Base-by-base conservation (phyloP, 768 basidiomycete species). In the Trametes elegans region DNA sequence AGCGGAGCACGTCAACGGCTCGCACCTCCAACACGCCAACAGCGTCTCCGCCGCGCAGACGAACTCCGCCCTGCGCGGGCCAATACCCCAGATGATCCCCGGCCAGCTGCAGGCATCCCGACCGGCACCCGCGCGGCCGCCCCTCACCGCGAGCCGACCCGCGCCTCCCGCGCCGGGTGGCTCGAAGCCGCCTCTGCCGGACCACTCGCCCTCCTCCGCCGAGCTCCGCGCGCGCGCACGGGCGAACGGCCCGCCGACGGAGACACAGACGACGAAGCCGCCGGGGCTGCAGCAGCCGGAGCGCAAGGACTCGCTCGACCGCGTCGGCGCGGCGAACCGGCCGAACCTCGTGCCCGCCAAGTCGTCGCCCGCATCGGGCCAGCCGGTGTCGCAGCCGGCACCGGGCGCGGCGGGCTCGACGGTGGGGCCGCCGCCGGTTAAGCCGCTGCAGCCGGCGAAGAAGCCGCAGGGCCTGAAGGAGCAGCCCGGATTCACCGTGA, bases 361-460 rank as follows among this genome's bases (percentile, higher is more conserved):
- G 63, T 71, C 74, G 23, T 61, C 66, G 0, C 71, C 76, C 4
- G 79, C 83, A 21, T 77, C 68, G 21, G 60, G 71, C 5, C 66
- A 66, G 13, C 76, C 82, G 13, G 74, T 68, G 13, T 67, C 79
- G 3, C 76, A 79, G 16, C 76, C 79, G 18, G 76, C 70, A 1
- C 38, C 66, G 11, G 81, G 76, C 2, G 65, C 80, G 11, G 79
- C 81, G 43, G 60, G 79, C 13, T 71, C 81, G 3, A 71, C 76
- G 4, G 74, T 69, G 28, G 82, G 81, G 0, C 80, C 86, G 3
- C 79, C 83, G 0, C 76, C 81, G 1, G 83, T 92, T 29, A 85
- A 90, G 63, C 90, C 90, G 0, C 71, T 93, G 54, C 89, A 90
- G 66, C 81, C 88, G 0, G 50, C 49, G 66, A 91, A 90, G 78